Conservation (phyloP, 371 early-diverging fungal genomes). For the Lichtheimia hyalospora region DNA sequence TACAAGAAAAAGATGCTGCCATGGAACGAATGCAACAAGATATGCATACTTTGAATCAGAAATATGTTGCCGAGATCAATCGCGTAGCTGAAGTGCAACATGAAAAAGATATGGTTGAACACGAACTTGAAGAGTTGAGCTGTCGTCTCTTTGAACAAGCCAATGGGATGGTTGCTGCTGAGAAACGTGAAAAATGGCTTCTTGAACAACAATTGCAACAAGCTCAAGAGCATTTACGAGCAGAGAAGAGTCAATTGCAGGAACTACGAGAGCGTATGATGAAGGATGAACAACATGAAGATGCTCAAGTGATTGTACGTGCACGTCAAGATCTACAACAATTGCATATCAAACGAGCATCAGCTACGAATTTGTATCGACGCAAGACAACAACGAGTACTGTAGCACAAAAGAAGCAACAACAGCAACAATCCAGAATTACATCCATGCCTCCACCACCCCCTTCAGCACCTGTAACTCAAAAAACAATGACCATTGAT, state of each 20-base stretch:
- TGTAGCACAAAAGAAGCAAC: not conserved
- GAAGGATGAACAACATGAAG: conserved; percentile 11
- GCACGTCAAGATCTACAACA: conserved; percentile 23
- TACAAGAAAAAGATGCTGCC: conserved; percentile 9
- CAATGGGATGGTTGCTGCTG: conserved; percentile 77
- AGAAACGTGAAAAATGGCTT: conserved; percentile 62
- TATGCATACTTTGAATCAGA: conserved; percentile 66
- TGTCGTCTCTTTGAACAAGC: conserved; percentile 79
- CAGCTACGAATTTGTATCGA: conserved; percentile 29
- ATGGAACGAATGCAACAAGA: conserved; percentile 45
- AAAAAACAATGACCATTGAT: conserved; percentile 49
- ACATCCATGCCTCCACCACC: conserved; percentile 28
- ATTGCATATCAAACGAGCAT: conserved; percentile 34
- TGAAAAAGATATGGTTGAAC: conserved; percentile 69
- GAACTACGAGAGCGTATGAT: conserved; percentile 57
- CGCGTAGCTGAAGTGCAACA: conserved; percentile 68
- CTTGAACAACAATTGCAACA: conserved; percentile 50
- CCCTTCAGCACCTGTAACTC: conserved; percentile 15
- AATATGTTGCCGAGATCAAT: conserved; percentile 74
- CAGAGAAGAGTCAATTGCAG: conserved; percentile 72
- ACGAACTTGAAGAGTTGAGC: conserved; percentile 81
- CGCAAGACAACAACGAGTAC: conserved; percentile 1
- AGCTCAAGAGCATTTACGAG: conserved; percentile 62
- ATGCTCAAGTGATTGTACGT: conserved; percentile 9
- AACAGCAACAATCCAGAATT: conserved; percentile 14